phyloP scores from a whole-genome alignment of 2,329 filamentous ascomycete genomes.

The Geosmithia morbida region DNA sequence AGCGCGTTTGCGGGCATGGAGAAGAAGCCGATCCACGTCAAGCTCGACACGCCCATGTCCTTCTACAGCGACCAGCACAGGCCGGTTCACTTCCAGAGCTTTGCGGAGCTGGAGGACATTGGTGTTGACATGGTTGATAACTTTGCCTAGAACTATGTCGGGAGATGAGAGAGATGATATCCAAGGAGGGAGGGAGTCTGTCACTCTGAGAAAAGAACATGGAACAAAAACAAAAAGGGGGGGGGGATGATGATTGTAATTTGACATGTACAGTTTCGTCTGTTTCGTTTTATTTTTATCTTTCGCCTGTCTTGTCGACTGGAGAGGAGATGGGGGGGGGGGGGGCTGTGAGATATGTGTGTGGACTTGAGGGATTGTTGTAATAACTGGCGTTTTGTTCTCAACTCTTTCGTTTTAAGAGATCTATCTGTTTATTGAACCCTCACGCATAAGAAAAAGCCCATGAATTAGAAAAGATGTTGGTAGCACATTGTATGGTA shows the following conservation, averaged over 20 bases:
- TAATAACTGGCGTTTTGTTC: too few species aligned
- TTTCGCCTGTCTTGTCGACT: too few species aligned
- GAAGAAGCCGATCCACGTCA: constrained; percentile 83
- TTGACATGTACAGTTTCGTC: neutral
- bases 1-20: constrained; percentile 74
- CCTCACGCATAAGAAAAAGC: too few species aligned
- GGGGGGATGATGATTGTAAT: neutral
- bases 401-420: too few species aligned
- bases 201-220: neutral
- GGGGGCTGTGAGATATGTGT: too few species aligned
- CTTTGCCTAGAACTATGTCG: constrained; percentile 69
- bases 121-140: constrained; percentile 90
- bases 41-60: constrained; percentile 76
- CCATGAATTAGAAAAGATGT: too few species aligned
- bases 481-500: too few species aligned
- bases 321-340: too few species aligned
- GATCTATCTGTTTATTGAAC: too few species aligned
- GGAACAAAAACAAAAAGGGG: neutral
- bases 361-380: too few species aligned
- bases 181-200: neutral
- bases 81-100: constrained; percentile 91
- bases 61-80: constrained; percentile 92
- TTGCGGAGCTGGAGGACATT: constrained; percentile 91
- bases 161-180: too few species aligned
- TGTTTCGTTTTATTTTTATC: neutral